Base-by-base conservation (phyloP, 192 early-diverging fungal species). In the Backusella mclennaniae region DNA sequence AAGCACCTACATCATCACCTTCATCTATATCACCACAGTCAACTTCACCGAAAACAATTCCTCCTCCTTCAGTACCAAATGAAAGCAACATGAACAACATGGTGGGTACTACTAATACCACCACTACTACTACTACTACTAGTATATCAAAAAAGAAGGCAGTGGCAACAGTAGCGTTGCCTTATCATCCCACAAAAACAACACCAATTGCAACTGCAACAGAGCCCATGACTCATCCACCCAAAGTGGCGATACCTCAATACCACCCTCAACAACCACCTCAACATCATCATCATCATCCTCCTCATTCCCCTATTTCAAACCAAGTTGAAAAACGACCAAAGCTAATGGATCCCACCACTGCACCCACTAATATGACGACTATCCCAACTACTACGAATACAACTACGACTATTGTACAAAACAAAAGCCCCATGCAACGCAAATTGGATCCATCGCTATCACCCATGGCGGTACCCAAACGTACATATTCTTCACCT, bases 401-500 rank as follows among this genome's bases (percentile, higher is more conserved):
- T n/a, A 21, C 21, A 1, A 1, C n/a, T 9, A 26, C 26, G 26
- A 44, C 11, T 33, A 36, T 29, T 52, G 71, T 53, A 46, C 41
- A 36, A 73, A 36, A 23, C 2, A 63, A 63, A 63, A 63, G 56
- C 56, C 56, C 56, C 6, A 63, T 12, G 9, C 56, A 63, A n/a
- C 56, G 56, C 26, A 63, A 63, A 63, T 14, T 63, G 56, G 56
- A 63, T 63, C 23, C 56, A 63, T 63, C 21, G 7, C 26, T 4
- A 3, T 14, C 56, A 12, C 56, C 56, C 6, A 26, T 26, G n/a
- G n/a, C 11, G 11, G 56, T 14, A 29, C 21, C 56, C 8, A 63
- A 63, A 63, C 56, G 56, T 63, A 63, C 56, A 63, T 63, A 63
- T 26, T 63, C 56, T 23, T 29, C 56, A 26, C 56, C 56, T 63